Percentiles rank a stretch among this genome's conserved stretches.
These are phyloP conservation scores for Fulvia fulva DNA, from an alignment of 2,329 filamentous ascomycete species.

Conservation along the genomic window DNA sequence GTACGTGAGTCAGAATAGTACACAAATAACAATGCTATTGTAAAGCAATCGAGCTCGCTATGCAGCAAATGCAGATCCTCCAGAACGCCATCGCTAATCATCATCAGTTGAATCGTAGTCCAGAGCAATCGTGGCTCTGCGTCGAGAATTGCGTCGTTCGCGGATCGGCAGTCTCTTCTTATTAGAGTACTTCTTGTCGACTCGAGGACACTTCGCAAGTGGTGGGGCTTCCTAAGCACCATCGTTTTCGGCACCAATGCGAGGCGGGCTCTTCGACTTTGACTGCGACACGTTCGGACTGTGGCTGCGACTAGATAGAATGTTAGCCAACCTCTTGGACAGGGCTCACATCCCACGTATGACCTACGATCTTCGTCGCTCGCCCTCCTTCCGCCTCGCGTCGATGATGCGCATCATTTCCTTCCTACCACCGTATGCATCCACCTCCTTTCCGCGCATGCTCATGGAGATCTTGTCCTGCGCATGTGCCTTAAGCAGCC, in stretches of 20 bases:
- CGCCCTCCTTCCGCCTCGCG: slow-evolving; percentile 78
- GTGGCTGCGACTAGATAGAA: slow-evolving; percentile 17
- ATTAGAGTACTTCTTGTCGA: neutral
- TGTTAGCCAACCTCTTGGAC: neutral
- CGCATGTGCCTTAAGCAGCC: slow-evolving; percentile 73
- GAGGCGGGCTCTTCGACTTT: slow-evolving; percentile 21
- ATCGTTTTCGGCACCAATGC: slow-evolving; percentile 29
- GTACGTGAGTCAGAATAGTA: neutral
- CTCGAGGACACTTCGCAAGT: neutral
- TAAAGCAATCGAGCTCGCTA: neutral
- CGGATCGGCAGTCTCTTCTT: neutral
- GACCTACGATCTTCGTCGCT: slow-evolving; percentile 74
- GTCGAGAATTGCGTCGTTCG: neutral
- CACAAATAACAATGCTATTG: neutral
- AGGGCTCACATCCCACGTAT: neutral
- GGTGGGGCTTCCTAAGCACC: neutral
- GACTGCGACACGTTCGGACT: slow-evolving; percentile 21
- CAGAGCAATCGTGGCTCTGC: neutral
- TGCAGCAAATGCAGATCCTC: neutral
- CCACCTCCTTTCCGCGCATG: slow-evolving; percentile 77
- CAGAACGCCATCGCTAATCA: slow-evolving; percentile 10
- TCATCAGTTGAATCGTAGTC: neutral
- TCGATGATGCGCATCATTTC: slow-evolving; percentile 92
- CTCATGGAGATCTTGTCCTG: slow-evolving; percentile 92
- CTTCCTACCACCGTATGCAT: slow-evolving; percentile 74